Evolutionary conservation across 225 moss, liverwort and hornwort genomes (phyloP).

Genomic region (Asterella californica): DNA sequence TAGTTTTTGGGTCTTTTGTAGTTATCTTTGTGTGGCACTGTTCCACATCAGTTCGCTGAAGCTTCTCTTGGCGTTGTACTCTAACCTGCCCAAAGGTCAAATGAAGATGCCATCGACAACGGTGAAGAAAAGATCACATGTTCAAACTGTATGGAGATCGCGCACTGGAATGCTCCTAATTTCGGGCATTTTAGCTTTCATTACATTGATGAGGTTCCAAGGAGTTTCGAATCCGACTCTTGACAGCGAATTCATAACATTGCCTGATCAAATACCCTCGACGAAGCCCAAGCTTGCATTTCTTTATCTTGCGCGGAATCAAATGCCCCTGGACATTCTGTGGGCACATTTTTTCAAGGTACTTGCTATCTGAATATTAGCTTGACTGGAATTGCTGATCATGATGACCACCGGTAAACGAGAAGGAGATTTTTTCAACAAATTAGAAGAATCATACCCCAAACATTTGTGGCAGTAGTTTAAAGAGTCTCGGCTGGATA

Average conservation of each 20-base stretch:
- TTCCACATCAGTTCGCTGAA: not conserved
- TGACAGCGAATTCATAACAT: conserved; percentile 22
- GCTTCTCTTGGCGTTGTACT: not conserved
- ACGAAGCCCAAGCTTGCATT: conserved; percentile 70
- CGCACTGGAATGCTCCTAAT: conserved; percentile 50
- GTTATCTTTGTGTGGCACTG: too few species aligned
- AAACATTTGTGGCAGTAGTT: not conserved
- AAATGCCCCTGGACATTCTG: conserved; percentile 72
- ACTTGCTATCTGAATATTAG: not conserved
- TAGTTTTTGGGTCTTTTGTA: too few species aligned
- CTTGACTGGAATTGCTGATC: too few species aligned
- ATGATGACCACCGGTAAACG: not conserved
- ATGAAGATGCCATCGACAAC: conserved; percentile 11
- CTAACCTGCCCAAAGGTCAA: not conserved
- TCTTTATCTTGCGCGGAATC: conserved; percentile 69
- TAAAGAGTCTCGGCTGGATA: not conserved
- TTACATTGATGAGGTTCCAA: conserved; percentile 57
- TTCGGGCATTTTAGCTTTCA: conserved; percentile 36
- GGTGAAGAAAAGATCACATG: conserved; percentile 64
- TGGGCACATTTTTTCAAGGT: conserved; percentile 89
- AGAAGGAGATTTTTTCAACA: not conserved
- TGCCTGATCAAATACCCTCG: conserved; percentile 31
- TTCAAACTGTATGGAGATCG: conserved; percentile 59
- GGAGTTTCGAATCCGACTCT: conserved; percentile 26
- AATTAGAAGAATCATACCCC: not conserved